These are phyloP conservation scores for Fusarium sp. DNA, from an alignment of 2,329 filamentous ascomycete species.

Conservation along the genomic window DNA sequence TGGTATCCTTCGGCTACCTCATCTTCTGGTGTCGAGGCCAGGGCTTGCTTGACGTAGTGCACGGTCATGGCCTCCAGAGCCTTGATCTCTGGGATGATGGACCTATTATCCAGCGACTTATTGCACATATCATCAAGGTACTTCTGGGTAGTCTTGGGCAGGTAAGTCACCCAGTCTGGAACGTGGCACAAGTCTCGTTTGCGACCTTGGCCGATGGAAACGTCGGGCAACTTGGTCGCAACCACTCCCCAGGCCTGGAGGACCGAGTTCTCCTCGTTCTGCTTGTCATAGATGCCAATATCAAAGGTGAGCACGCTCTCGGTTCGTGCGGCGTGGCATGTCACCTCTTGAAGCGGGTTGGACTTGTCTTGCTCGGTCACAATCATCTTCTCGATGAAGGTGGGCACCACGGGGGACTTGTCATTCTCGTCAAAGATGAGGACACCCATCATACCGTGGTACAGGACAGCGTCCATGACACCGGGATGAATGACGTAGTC, in stretches of 20 bases:
- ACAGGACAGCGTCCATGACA: slow-evolving; percentile 10
- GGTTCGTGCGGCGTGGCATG: background rate
- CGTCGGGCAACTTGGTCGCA: background rate
- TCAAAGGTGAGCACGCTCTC: background rate
- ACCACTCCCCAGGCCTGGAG: slow-evolving; percentile 4
- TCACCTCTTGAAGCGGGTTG: background rate
- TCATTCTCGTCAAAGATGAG: slow-evolving; percentile 8
- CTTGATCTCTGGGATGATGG: slow-evolving; percentile 1
- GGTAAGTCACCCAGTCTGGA: slow-evolving; percentile 7
- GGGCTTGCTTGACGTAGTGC: slow-evolving; percentile 4
- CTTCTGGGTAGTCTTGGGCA: slow-evolving; percentile 5
- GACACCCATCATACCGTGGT: slow-evolving; percentile 7
- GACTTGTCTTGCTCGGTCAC: background rate
- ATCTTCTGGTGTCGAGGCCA: background rate
- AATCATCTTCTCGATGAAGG: slow-evolving; percentile 11
- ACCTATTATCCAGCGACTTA: slow-evolving; percentile 1
- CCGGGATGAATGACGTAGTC: slow-evolving; percentile 18
- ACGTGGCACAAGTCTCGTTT: slow-evolving; percentile 4
- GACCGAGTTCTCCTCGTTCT: slow-evolving; percentile 4
- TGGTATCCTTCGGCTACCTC: slow-evolving; percentile 8
- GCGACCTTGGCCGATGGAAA: background rate
- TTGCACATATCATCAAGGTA: background rate
- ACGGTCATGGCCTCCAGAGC: background rate
- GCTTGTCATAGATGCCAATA: background rate
- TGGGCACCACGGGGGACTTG: slow-evolving; percentile 14